These are phyloP conservation scores for Volvox carteri DNA, from an alignment of 163 green algal species.

Conservation along the genomic window DNA sequence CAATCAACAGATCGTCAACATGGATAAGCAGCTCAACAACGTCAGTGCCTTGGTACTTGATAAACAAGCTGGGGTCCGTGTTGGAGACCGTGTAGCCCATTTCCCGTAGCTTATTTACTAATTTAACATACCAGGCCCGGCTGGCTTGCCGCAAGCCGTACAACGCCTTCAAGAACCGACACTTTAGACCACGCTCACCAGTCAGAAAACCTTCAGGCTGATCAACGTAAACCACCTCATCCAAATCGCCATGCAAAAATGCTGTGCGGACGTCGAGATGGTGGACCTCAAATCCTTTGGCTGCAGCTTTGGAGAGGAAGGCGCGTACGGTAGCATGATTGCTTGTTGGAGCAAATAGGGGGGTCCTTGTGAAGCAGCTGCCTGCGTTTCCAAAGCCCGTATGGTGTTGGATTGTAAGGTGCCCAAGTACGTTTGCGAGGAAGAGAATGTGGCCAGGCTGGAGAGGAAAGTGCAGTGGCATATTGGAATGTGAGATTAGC, in stretches of 20 bases:
- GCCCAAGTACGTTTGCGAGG: no score
- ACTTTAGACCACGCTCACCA: neutral
- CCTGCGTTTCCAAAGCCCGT: no score
- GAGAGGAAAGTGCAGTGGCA: no score
- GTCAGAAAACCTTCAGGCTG: neutral
- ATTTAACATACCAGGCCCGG: neutral
- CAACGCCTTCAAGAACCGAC: neutral
- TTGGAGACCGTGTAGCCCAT: neutral
- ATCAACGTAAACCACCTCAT: neutral
- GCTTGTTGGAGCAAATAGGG: neutral
- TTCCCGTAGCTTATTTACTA: no score
- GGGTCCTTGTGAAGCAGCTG: no score
- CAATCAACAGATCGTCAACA: neutral
- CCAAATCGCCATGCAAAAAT: constrained; percentile 8
- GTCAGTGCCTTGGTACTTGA: neutral
- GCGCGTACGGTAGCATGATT: neutral
- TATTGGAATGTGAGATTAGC: no score
- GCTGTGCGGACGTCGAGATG: neutral
- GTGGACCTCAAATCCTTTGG: neutral
- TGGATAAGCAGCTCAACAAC: neutral
- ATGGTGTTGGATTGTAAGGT: no score
- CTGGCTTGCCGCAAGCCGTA: neutral
- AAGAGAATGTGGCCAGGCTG: no score
- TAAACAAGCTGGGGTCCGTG: neutral
- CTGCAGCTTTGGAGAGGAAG: neutral